These are phyloP conservation scores for Phyllosticta citrichinensis DNA, from an alignment of 2,329 filamentous ascomycete species.

Conservation along the genomic window DNA sequence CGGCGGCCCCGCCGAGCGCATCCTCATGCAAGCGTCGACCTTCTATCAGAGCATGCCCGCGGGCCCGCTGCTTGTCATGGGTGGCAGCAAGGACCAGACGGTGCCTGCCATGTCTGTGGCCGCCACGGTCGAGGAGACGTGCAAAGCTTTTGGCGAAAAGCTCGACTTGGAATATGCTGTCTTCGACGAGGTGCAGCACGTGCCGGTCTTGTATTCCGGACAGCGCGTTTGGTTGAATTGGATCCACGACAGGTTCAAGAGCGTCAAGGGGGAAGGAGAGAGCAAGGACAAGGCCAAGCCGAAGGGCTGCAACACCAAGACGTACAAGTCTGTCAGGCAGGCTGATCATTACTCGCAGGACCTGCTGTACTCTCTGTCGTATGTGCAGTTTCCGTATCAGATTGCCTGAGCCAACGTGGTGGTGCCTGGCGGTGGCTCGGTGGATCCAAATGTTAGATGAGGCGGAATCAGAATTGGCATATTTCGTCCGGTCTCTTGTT, in stretches of 20 bases:
- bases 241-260: conserved; percentile 19
- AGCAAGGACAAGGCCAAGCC: neutral
- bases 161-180: conserved; percentile 17
- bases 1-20: neutral
- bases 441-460: no score
- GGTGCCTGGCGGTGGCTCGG: no score
- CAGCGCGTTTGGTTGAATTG: conserved; percentile 24
- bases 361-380: neutral
- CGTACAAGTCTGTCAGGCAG: neutral
- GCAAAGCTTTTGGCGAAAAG: neutral
- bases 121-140: neutral
- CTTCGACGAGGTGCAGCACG: conserved; percentile 20
- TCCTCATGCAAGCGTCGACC: neutral
- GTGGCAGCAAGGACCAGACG: neutral
- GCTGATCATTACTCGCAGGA: neutral
- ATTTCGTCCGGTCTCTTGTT: no score
- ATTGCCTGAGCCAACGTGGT: neutral
- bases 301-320: neutral
- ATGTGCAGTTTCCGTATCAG: neutral
- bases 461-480: no score
- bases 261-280: neutral
- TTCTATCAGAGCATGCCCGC: neutral
- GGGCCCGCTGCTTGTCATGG: neutral
- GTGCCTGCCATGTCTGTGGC: neutral
- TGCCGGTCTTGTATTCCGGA: conserved; percentile 19